A percentile compares a stretch with the other conserved stretches of the same genome.
Evolutionary conservation across 2,329 filamentous ascomycete species (phyloP).

Genomic region (Bimuria novae-zelandiae): DNA sequence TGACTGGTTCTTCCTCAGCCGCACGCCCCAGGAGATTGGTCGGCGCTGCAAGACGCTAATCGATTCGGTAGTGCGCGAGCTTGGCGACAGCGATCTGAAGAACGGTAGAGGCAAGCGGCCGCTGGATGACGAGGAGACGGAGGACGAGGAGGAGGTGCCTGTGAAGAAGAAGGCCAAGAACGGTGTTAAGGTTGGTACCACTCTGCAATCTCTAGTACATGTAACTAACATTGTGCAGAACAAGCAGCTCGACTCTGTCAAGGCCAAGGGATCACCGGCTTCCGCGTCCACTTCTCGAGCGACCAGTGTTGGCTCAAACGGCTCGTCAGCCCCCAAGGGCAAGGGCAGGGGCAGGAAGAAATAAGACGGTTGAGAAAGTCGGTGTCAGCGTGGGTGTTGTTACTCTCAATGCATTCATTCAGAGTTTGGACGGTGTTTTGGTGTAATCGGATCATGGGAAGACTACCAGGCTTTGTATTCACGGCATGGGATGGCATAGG

Average conservation of each 20-base stretch:
- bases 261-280: slow-evolving; percentile 72
- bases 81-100: slow-evolving; percentile 65
- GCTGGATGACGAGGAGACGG: slow-evolving; percentile 84
- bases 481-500: slow-evolving; percentile 6
- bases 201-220: neutral
- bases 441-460: slow-evolving; percentile 5
- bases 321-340: slow-evolving; percentile 56
- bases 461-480: neutral
- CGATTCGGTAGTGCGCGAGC: slow-evolving; percentile 92
- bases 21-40: slow-evolving; percentile 89
- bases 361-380: slow-evolving; percentile 19
- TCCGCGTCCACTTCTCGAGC: slow-evolving; percentile 81
- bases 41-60: slow-evolving; percentile 92
- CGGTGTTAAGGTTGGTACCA: slow-evolving; percentile 74
- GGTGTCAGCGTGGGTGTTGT: neutral
- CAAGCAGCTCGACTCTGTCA: slow-evolving; percentile 88
- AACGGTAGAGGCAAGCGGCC: slow-evolving; percentile 72
- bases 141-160: slow-evolving; percentile 76
- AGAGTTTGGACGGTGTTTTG: slow-evolving; percentile 6
- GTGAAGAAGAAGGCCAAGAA: slow-evolving; percentile 95
- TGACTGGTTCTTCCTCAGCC: slow-evolving; percentile 98
- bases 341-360: slow-evolving; percentile 59
- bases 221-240: slow-evolving; percentile 63
- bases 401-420: neutral
- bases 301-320: slow-evolving; percentile 82